Base-by-base conservation (phyloP, 208 protist species). In the Leishmania turanica region DNA sequence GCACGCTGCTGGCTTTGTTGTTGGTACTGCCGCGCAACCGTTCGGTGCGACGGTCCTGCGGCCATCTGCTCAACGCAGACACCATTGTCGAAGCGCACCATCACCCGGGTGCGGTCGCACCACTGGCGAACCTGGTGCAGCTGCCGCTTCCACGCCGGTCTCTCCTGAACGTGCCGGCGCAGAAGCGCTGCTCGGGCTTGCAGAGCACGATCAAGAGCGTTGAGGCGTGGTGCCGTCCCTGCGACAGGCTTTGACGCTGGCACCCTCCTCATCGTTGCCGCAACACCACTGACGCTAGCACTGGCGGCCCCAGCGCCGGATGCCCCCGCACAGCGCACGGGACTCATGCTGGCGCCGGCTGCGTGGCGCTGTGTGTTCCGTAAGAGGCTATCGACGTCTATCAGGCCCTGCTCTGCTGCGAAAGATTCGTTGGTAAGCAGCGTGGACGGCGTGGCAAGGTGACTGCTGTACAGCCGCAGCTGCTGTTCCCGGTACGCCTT, bases 41-140 rank as follows among this genome's bases (percentile, higher is more conserved):
- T 19, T 54, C 42, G 42, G 66, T 74, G 77, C 27, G 54, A 64
- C 8, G 68, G 82, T 4, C 73, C 62, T 6, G 62, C 77, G n/a
- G 42, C 73, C 9, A 62, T 62, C 77, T 82, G 82, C 53, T 85
- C 77, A 56, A 79, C 77, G 56, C 82, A 85, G 60, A 72, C 77
- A 42, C 82, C 82, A 31, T 78, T 82, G 24, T 85, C 81, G 31
- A 83, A 68, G 54, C 76, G 86, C 5, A 86, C 75, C 75, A 84
- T 85, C 31, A 90, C 71, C 24, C 75, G 77, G 19, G 81, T 84
- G 45, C 90, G 85, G 66, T 93, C 90, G 58, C 85, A 88, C 90
- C 90, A 93, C 87, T 93, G 88, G 0, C 79, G 79, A 56, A 91
- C 87, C 53, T 84, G 78, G 73, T 87, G 84, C 49, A 83, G 77